phyloP scores from a whole-genome alignment of 495 filamentous ascomycete genomes.

The Podospora bellae-mahoneyi region DNA sequence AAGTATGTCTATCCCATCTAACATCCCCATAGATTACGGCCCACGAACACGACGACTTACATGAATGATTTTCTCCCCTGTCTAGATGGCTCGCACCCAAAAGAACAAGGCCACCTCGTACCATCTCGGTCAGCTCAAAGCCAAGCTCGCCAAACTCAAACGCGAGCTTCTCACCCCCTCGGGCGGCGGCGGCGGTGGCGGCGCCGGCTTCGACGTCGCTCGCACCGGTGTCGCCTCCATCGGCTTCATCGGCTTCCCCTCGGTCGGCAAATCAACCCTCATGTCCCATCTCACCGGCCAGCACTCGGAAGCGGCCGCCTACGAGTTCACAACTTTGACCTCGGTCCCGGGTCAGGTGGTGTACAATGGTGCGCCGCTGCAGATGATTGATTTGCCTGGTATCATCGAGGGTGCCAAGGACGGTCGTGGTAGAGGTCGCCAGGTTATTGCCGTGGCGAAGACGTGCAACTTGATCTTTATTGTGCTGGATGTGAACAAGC shows the following conservation, averaged over 20 bases:
- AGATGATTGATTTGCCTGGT: slow-evolving; percentile 97
- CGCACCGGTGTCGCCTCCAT: slow-evolving; percentile 95
- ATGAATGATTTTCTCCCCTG: slow-evolving; percentile 9
- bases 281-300: slow-evolving; percentile 94
- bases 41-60: slow-evolving; percentile 21
- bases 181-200: slow-evolving; percentile 75
- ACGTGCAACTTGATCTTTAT: slow-evolving; percentile 99
- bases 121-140: slow-evolving; percentile 86
- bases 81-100: slow-evolving; percentile 87
- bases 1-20: slow-evolving; percentile 50
- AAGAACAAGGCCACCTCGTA: slow-evolving; percentile 98
- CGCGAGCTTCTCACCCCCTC: slow-evolving; percentile 88
- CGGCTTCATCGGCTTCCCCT: slow-evolving; percentile 85
- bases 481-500: slow-evolving; percentile 97
- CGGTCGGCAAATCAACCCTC: slow-evolving; percentile 95
- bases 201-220: slow-evolving; percentile 96
- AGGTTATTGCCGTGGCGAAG: slow-evolving; percentile 98
- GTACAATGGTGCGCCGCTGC: slow-evolving; percentile 94
- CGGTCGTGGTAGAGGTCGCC: slow-evolving; percentile 94
- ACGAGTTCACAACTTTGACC: slow-evolving; percentile 97
- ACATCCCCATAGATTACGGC: neutral
- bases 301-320: slow-evolving; percentile 94
- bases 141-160: slow-evolving; percentile 97
- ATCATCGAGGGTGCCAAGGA: slow-evolving; percentile 99
- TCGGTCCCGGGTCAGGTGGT: slow-evolving; percentile 94